Evolutionary conservation across 176 grass and related monocot species (phyloP).

Genomic region (Oryza meyeriana): DNA sequence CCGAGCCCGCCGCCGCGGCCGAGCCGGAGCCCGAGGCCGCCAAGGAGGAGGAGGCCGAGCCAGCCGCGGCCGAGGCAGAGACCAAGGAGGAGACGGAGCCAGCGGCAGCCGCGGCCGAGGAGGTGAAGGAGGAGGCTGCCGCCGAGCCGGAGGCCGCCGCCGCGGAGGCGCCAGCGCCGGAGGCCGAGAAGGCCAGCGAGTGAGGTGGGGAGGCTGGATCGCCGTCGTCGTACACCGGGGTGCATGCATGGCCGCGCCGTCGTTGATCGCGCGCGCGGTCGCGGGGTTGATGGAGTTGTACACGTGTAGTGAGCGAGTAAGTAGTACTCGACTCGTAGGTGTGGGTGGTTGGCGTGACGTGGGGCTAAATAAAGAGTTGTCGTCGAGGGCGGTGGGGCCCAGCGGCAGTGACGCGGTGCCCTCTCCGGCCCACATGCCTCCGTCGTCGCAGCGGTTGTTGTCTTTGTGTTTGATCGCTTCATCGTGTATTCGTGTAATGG

Average conservation of each 20-base stretch:
- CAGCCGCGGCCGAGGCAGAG: not conserved
- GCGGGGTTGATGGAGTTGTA: not conserved
- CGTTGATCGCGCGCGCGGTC: not conserved
- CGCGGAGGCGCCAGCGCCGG: not conserved
- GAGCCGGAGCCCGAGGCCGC: not conserved
- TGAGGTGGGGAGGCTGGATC: not conserved
- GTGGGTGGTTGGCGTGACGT: constrained; percentile 21
- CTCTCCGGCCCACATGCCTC: not conserved
- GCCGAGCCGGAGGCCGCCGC: constrained; percentile 22
- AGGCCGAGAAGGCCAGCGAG: not conserved
- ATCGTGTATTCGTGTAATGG: not conserved
- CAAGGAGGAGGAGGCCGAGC: not conserved
- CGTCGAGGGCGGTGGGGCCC: constrained; percentile 8
- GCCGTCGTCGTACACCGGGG: not conserved
- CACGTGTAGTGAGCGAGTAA: not conserved
- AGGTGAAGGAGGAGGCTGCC: not conserved
- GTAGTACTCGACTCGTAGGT: not conserved
- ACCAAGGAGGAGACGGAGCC: constrained; percentile 15
- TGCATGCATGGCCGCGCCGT: not conserved
- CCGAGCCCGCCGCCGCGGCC: not conserved
- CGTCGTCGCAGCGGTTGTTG: not conserved
- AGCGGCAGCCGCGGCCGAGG: not conserved
- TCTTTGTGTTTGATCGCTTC: not conserved
- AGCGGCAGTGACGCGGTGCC: constrained; percentile 6
- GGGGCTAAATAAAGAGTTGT: constrained; percentile 28